Conservation (phyloP, 2,329 filamentous ascomycete genomes). For the Penicillium sclerotigenum region DNA sequence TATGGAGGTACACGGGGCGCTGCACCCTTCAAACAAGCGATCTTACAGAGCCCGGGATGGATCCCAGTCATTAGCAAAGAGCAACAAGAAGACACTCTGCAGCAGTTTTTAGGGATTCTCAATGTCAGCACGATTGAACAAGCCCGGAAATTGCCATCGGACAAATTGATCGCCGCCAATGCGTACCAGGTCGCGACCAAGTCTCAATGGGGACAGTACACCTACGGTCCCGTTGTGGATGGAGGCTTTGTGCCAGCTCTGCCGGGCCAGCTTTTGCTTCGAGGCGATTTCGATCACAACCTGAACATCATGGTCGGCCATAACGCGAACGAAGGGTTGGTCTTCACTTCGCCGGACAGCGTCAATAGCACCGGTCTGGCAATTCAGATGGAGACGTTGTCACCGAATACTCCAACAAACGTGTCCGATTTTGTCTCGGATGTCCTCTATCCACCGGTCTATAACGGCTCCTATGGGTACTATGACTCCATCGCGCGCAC, state of each 20-base stretch:
- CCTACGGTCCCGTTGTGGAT: slow-evolving; percentile 49
- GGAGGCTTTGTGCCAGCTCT: slow-evolving; percentile 49
- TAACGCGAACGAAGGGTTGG: slow-evolving; percentile 44
- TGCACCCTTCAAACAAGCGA: slow-evolving; percentile 38
- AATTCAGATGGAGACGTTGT: slow-evolving; percentile 17
- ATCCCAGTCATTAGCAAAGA: slow-evolving; percentile 33
- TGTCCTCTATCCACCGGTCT: slow-evolving; percentile 52
- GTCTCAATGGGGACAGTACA: slow-evolving; percentile 43
- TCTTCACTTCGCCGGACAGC: slow-evolving; percentile 40
- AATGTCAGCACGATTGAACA: slow-evolving; percentile 47
- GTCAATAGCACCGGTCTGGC: slow-evolving; percentile 23
- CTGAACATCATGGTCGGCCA: slow-evolving; percentile 48
- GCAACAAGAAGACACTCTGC: slow-evolving; percentile 40
- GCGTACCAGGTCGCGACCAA: slow-evolving; percentile 39
- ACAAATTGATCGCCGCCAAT: slow-evolving; percentile 45
- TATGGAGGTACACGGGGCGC: slow-evolving; percentile 47
- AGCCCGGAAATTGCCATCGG: slow-evolving; percentile 42
- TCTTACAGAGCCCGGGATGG: slow-evolving; percentile 46
- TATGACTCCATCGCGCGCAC: slow-evolving; percentile 44
- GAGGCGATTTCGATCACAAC: slow-evolving; percentile 45
- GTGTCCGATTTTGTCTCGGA: slow-evolving; percentile 46
- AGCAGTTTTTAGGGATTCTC: slow-evolving; percentile 40
- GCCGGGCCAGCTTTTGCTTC: slow-evolving; percentile 46
- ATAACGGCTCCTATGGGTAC: slow-evolving; percentile 49
- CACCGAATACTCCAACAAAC: slow-evolving; percentile 23